A percentile compares a stretch with the other conserved stretches of the same genome.
These are phyloP conservation scores for Acrodontium crateriforme DNA, from an alignment of 2,329 filamentous ascomycete species.

Conservation along the genomic window DNA sequence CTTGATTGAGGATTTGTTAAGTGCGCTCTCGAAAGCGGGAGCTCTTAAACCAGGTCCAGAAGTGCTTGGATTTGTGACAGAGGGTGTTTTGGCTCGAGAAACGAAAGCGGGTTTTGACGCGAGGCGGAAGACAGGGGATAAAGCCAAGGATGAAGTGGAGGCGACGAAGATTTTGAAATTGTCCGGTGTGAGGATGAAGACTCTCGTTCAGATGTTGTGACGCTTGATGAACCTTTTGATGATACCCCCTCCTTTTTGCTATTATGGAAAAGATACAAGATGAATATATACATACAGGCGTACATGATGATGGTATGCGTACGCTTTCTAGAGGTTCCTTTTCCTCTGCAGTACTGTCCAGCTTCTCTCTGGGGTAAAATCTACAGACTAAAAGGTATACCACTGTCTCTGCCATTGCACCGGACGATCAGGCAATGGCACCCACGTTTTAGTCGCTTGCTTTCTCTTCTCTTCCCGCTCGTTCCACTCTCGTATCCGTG, in stretches of 20 bases:
- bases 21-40: slow-evolving; percentile 32
- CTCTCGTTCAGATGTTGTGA: too few species aligned
- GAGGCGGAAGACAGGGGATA: slow-evolving; percentile 29
- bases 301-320: too few species aligned
- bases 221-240: too few species aligned
- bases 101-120: slow-evolving; percentile 31
- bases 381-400: slow-evolving; percentile 87
- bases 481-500: slow-evolving; percentile 64
- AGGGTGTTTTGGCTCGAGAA: slow-evolving; percentile 39
- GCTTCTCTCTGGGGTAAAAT: too few species aligned
- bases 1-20: slow-evolving; percentile 50
- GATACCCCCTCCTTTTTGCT: too few species aligned
- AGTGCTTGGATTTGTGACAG: slow-evolving; percentile 29
- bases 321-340: too few species aligned
- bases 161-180: slow-evolving; percentile 21
- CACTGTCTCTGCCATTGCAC: slow-evolving; percentile 73
- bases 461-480: slow-evolving; percentile 65
- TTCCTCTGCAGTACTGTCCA: too few species aligned
- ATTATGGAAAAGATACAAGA: too few species aligned
- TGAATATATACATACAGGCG: too few species aligned
- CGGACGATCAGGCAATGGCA: slow-evolving; percentile 73
- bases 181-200: too few species aligned
- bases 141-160: slow-evolving; percentile 22
- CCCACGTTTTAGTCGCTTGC: slow-evolving; percentile 63
- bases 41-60: slow-evolving; percentile 10